Percentiles rank a stretch among this genome's conserved stretches.
These are phyloP conservation scores for Hypoxylon perforatum DNA, from an alignment of 495 filamentous ascomycete species.

Conservation along the genomic window DNA sequence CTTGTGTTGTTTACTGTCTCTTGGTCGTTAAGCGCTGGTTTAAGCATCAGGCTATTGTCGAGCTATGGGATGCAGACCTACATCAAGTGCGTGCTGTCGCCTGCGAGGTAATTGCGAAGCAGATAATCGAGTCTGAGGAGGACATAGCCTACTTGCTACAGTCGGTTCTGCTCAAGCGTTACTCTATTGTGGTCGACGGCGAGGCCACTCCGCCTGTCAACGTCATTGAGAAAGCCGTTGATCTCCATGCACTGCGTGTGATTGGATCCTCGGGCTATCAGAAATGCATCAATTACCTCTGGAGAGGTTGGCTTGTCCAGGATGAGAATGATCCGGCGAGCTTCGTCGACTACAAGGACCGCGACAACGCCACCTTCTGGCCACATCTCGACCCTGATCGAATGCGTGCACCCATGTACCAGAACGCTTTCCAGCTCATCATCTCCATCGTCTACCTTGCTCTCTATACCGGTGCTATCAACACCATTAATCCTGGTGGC, in stretches of 20 bases:
- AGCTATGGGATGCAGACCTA: constrained; percentile 92
- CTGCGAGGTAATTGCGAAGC: constrained; percentile 96
- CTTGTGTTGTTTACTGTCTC: constrained; percentile 85
- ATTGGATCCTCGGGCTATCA: constrained; percentile 96
- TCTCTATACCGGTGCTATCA: constrained; percentile 91
- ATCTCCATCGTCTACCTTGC: constrained; percentile 84
- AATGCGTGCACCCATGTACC: constrained; percentile 91
- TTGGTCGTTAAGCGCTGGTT: constrained; percentile 94
- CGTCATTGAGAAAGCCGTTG: constrained; percentile 89
- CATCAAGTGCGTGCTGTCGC: constrained; percentile 81
- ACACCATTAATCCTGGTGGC: constrained; percentile 80
- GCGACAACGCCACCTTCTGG: constrained; percentile 77
- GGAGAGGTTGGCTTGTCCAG: constrained; percentile 96
- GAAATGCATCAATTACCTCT: constrained; percentile 88
- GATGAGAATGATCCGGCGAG: constrained; percentile 86
- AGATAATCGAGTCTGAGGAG: constrained; percentile 86
- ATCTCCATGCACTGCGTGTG: constrained; percentile 86
- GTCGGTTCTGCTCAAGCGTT: constrained; percentile 87
- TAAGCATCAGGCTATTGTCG: constrained; percentile 77
- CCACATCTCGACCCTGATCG: constrained; percentile 90
- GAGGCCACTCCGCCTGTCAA: constrained; percentile 80
- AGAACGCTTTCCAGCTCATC: constrained; percentile 87
- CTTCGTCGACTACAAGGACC: constrained; percentile 85
- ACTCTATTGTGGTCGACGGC: constrained; percentile 79
- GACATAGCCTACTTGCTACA: constrained; percentile 81